These are phyloP conservation scores for Thermomucor indicae-seudaticae DNA, from an alignment of 371 early-diverging fungal species.

Conservation along the genomic window DNA sequence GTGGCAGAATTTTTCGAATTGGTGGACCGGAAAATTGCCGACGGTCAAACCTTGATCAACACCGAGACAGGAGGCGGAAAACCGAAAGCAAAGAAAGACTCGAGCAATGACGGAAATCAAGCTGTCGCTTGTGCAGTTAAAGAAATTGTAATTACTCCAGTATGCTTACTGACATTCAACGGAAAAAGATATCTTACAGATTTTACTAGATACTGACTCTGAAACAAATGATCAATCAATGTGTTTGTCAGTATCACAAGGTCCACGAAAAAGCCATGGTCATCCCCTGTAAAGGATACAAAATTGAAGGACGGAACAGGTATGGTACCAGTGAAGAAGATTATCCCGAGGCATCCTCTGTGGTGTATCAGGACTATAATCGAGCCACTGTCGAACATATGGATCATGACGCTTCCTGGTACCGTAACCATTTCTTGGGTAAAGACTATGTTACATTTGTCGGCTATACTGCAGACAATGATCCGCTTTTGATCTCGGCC, in stretches of 20 bases:
- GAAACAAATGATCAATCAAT: conserved; percentile 19
- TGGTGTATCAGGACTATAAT: conserved; percentile 1
- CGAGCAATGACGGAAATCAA: conserved; percentile 1
- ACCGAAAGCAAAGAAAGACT: not conserved
- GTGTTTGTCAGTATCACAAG: conserved; percentile 19
- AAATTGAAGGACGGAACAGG: conserved; percentile 20
- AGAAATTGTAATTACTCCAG: conserved; percentile 21
- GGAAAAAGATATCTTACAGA: not conserved
- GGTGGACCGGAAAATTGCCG: conserved; percentile 7
- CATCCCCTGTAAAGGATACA: conserved; percentile 23
- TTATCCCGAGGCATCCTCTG: not conserved
- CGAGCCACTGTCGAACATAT: conserved; percentile 17
- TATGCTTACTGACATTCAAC: not conserved
- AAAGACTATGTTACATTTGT: conserved; percentile 32
- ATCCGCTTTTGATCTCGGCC: conserved; percentile 11
- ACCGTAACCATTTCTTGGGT: conserved; percentile 30
- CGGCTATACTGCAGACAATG: conserved; percentile 16
- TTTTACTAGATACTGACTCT: conserved; percentile 10
- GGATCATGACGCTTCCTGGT: conserved; percentile 32
- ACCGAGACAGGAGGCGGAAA: not conserved
- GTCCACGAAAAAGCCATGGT: conserved; percentile 16
- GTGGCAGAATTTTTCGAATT: conserved; percentile 5
- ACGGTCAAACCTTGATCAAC: not conserved
- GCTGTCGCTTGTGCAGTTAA: conserved; percentile 17
- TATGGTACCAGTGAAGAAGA: conserved; percentile 6